Conservation (phyloP, 352 stramenopile species). For the Blastocystis sp. region DNA sequence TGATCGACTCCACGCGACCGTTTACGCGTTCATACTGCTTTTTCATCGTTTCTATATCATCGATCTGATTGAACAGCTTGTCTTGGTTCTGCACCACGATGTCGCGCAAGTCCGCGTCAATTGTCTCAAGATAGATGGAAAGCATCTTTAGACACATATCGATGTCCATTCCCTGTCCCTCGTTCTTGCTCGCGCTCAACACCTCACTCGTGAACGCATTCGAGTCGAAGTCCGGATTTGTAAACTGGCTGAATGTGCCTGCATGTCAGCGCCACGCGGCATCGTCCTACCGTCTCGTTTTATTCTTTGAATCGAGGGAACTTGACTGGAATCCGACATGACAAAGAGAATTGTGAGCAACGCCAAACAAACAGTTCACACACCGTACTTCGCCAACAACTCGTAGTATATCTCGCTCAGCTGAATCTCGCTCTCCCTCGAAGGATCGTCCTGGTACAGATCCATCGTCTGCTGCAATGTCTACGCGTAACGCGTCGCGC, state of each 20-base stretch:
- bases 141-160: conserved; percentile 74
- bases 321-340: conserved; percentile 42
- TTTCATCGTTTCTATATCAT: conserved; percentile 54
- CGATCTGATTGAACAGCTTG: conserved; percentile 51
- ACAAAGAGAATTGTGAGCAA: background rate
- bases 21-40: conserved; percentile 31
- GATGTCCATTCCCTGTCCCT: conserved; percentile 58
- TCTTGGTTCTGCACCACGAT: conserved; percentile 60
- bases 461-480: background rate
- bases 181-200: background rate
- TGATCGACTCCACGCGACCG: conserved; percentile 15
- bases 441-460: background rate
- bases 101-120: conserved; percentile 63
- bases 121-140: conserved; percentile 64
- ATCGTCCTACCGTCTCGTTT: conserved; percentile 37
- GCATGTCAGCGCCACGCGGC: too few species aligned
- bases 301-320: conserved; percentile 70
- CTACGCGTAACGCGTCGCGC: background rate
- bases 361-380: conserved; percentile 17
- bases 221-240: conserved; percentile 3
- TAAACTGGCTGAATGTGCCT: conserved; percentile 59
- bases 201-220: conserved; percentile 56
- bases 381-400: background rate
- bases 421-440: conserved; percentile 5
- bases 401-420: conserved; percentile 24